These are phyloP conservation scores for Chenopodium album DNA, from an alignment of 148 eudicot genomes.

Conservation along the genomic window DNA sequence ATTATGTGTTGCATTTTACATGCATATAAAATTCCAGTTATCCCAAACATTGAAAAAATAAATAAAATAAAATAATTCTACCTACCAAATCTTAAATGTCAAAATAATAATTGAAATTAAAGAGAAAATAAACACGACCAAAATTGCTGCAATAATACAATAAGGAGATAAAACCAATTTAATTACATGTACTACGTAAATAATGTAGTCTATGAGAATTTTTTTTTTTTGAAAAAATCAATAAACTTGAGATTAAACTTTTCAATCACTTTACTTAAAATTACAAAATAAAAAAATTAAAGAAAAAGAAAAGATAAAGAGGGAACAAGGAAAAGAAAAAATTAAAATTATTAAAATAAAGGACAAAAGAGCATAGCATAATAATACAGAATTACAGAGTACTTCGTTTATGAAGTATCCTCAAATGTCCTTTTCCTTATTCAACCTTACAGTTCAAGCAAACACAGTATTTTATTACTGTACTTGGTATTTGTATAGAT, in stretches of 20 bases:
- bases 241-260: not conserved
- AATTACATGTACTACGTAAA: not conserved
- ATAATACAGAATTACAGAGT: constrained; percentile 14
- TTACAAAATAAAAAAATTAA: no score
- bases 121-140: not conserved
- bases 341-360: not conserved
- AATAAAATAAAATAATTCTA: not conserved
- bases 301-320: not conserved
- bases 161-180: not conserved
- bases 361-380: constrained; percentile 13
- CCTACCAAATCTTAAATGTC: not conserved
- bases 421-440: constrained; percentile 10
- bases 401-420: no score
- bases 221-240: not conserved
- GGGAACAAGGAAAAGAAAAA: not conserved
- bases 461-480: not conserved
- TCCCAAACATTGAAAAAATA: no score
- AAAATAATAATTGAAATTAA: no score
- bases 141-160: not conserved
- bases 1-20: no score
- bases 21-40: no score
- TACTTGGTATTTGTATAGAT: not conserved
- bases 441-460: constrained; percentile 23
- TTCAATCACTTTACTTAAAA: no score
- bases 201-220: not conserved